These are phyloP conservation scores for Trichocladium antarcticum DNA, from an alignment of 495 filamentous ascomycete genomes.

Conservation along the genomic window DNA sequence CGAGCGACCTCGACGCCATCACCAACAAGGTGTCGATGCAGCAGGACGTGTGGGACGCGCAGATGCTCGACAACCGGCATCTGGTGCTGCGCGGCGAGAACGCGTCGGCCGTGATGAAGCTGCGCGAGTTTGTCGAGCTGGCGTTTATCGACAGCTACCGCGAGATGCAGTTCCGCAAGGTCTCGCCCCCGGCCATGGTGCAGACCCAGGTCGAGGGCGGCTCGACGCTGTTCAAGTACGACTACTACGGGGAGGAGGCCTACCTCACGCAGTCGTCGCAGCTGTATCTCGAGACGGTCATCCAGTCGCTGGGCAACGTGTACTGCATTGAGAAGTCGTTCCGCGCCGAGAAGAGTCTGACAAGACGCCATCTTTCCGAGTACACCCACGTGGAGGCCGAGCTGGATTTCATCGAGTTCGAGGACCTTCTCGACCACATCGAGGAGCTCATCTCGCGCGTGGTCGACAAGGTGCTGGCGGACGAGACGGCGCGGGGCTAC, in stretches of 20 bases:
- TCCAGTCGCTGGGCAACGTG: conserved; percentile 83
- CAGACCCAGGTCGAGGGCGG: conserved; percentile 98
- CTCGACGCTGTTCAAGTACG: conserved; percentile 82
- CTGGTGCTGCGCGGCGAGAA: conserved; percentile 83
- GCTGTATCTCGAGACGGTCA: conserved; percentile 91
- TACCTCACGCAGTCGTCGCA: conserved; percentile 97
- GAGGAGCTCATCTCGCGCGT: conserved; percentile 84
- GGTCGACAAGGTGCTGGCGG: conserved; percentile 59
- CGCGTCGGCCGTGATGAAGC: conserved; percentile 80
- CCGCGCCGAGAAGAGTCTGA: conserved; percentile 92
- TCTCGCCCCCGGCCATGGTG: conserved; percentile 91
- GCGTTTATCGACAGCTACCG: conserved; percentile 78
- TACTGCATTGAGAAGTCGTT: conserved; percentile 98
- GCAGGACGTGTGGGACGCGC: conserved; percentile 56
- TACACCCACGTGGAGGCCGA: conserved; percentile 98
- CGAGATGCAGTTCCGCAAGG: conserved; percentile 67
- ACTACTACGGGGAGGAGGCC: conserved; percentile 89
- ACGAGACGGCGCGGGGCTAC: conserved; percentile 55
- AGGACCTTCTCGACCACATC: conserved; percentile 81
- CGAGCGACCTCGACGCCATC: conserved; percentile 80
- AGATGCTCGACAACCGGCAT: conserved; percentile 84
- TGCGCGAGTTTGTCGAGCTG: conserved; percentile 70
- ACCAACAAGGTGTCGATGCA: conserved; percentile 78
- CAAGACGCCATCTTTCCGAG: conserved; percentile 86
- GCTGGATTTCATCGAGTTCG: conserved; percentile 90